Evolutionary conservation across 352 stramenopile genomes (phyloP).

Genomic region (Thraustotheca clavata): DNA sequence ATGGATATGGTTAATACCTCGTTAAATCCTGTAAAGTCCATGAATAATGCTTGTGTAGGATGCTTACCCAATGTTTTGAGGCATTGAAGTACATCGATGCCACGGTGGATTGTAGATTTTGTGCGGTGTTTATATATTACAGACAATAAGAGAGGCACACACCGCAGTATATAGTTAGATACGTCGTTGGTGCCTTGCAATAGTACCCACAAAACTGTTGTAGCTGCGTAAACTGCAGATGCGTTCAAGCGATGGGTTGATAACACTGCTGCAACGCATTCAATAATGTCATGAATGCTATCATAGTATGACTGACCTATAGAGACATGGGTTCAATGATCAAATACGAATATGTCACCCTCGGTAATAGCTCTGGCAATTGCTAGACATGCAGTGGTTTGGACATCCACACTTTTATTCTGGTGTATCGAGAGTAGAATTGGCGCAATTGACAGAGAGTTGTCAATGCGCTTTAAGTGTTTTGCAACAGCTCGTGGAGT

Average conservation of each 20-base stretch:
- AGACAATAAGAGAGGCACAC: background rate
- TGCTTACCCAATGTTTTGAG: no score
- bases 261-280: background rate
- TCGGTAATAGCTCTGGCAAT: background rate
- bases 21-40: no score
- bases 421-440: background rate
- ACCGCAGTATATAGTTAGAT: background rate
- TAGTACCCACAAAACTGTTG: no score
- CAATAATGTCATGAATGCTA: background rate
- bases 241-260: background rate
- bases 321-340: background rate
- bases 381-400: background rate
- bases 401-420: conserved; percentile 6
- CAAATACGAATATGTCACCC: background rate
- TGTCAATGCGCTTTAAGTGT: conserved; percentile 1
- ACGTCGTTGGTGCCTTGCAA: no score
- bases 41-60: no score
- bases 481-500: conserved; percentile 2
- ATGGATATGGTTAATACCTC: background rate
- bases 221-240: background rate
- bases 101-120: background rate
- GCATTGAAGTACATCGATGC: background rate
- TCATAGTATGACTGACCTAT: background rate
- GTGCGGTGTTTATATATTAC: background rate
- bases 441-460: background rate